phyloP scores from a whole-genome alignment of 805 yeast species.

The Priceomyces haplophilus region DNA sequence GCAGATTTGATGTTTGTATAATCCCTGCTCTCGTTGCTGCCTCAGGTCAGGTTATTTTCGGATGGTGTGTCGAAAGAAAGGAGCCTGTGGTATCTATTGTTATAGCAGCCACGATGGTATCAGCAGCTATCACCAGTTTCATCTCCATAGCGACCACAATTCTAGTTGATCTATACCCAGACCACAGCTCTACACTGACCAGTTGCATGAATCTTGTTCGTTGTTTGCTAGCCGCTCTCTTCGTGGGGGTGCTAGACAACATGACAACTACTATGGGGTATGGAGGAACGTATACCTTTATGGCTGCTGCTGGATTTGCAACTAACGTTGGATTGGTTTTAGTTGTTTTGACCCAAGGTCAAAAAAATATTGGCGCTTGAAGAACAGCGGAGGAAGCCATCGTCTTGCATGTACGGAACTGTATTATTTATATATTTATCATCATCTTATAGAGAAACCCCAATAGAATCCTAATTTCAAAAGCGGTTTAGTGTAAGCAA shows the following conservation, averaged over 20 bases:
- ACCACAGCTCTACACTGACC: slow-evolving; percentile 67
- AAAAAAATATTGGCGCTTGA: neutral
- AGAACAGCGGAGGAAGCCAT: too few relatives aligned
- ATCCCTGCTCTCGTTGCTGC: slow-evolving; percentile 38
- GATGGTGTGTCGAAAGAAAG: slow-evolving; percentile 64
- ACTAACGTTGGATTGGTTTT: slow-evolving; percentile 11
- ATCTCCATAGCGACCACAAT: slow-evolving; percentile 60
- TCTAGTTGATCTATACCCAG: slow-evolving; percentile 73
- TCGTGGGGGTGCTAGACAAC: slow-evolving; percentile 60
- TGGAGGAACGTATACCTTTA: slow-evolving; percentile 78
- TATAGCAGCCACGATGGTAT: slow-evolving; percentile 54
- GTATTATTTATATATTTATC: neutral
- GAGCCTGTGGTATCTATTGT: slow-evolving; percentile 54
- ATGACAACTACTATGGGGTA: slow-evolving; percentile 57
- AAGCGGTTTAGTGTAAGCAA: neutral
- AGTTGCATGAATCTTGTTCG: slow-evolving; percentile 70
- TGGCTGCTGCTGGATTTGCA: slow-evolving; percentile 46
- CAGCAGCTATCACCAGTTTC: slow-evolving; percentile 57
- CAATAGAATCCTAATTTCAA: neutral
- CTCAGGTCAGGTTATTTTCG: slow-evolving; percentile 41
- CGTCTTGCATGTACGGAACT: too few relatives aligned
- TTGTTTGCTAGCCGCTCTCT: slow-evolving; percentile 69
- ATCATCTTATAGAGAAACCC: neutral
- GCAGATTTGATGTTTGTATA: slow-evolving; percentile 47
- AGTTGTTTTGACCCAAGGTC: slow-evolving; percentile 4